Evolutionary conservation across 495 filamentous ascomycete species (phyloP), one percentile per base, ranked within the genome.

Genomic region (Aspergillus carlsbadensis): DNA sequence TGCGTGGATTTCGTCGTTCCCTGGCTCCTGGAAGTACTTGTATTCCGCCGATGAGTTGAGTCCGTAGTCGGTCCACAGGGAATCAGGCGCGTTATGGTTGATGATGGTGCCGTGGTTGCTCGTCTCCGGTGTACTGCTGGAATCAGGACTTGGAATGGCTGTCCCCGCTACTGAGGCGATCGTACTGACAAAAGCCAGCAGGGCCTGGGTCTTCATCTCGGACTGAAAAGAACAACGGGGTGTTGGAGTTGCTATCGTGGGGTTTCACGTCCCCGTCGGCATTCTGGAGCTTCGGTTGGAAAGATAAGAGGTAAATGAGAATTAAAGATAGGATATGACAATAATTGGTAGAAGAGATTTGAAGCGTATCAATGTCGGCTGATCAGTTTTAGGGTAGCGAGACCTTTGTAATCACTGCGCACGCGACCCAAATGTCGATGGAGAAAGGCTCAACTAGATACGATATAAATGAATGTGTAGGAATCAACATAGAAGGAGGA

Each of bases 21-120:
- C 86, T 0, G 85, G 79, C 61, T 90, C 87, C 17, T 77, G 70
- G 54, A 81, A 78, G 61, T 79, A 78, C 57, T 80, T 78, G 44
- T 69, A 70, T 53, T 76, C 70, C 21, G 60, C 66, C n/a, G 67
- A 69, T 2, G 54, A 58, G 54, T 72, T 72, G 10, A 72, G 62
- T 3, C 69, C 64, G 46, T 71, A 71, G 39, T 66, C 63, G 7
- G 52, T 51, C 65, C 65, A 69, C 10, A 72, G 47, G 5, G 60
- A 59, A 44, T 68, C 67, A 7, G 54, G 48, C 17, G 46, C 52
- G 15, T 44, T 53, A 22, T 35, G 45, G 13, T 60, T 57, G 33
- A 60, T 21, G 45, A 56, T 37, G 36, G 40, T 54, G 47, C 62
- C 58, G 18, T 61, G 34, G 36, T 43, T 13, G 26, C 26, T 58